These are phyloP conservation scores for Lactifluus volemus DNA, from an alignment of 768 basidiomycete species.

Conservation along the genomic window DNA sequence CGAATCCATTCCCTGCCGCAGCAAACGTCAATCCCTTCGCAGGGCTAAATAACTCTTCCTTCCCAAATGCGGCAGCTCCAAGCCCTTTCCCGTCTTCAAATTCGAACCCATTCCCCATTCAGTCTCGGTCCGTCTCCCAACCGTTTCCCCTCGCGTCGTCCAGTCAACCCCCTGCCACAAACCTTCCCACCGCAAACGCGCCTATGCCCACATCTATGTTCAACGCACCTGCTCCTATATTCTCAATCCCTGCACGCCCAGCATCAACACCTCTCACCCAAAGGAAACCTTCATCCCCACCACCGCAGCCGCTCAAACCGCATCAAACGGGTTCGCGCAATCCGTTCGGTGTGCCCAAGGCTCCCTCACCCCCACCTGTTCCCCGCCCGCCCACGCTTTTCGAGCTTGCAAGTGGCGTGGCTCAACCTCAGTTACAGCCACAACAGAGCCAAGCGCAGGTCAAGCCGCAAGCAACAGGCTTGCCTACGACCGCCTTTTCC, in stretches of 20 bases:
- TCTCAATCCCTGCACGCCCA: constrained; percentile 42
- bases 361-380: constrained; percentile 46
- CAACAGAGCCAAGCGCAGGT: constrained; percentile 4
- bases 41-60: background rate
- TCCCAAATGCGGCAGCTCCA: background rate
- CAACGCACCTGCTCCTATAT: constrained; percentile 13
- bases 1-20: constrained; percentile 10
- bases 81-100: background rate
- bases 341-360: constrained; percentile 78
- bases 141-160: constrained; percentile 6
- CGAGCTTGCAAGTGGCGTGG: constrained; percentile 57
- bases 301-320: constrained; percentile 60
- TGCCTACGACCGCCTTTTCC: constrained; percentile 36
- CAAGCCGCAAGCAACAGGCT: constrained; percentile 20
- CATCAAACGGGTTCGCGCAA: constrained; percentile 94
- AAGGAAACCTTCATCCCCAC: constrained; percentile 32
- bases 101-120: constrained; percentile 5
- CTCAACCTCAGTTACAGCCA: background rate
- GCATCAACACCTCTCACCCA: constrained; percentile 63
- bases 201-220: constrained; percentile 18
- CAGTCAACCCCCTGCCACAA: background rate
- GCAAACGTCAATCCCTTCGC: constrained; percentile 7
- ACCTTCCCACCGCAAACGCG: constrained; percentile 1
- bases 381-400: constrained; percentile 75
- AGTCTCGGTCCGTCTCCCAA: background rate